Evolutionary conservation across 192 early-diverging fungal genomes (phyloP).

Genomic region (Backusella australiensis): DNA sequence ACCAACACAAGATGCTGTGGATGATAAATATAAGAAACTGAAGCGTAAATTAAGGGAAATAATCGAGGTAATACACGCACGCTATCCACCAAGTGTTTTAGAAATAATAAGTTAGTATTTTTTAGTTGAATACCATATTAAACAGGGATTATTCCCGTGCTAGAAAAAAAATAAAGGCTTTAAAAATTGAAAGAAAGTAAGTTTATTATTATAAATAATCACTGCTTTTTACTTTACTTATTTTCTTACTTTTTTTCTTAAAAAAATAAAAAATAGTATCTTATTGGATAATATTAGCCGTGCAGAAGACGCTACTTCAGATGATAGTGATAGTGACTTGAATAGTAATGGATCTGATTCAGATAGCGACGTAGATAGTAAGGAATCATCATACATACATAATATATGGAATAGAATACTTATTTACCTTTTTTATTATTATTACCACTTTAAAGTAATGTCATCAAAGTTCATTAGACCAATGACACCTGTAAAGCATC

Average conservation of each 20-base stretch:
- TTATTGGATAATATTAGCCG: constrained; percentile 29
- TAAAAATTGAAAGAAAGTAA: constrained; percentile 32
- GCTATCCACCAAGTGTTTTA: background rate
- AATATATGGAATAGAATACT: background rate
- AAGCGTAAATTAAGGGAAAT: constrained; percentile 45
- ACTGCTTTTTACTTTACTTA: background rate
- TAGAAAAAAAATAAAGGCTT: constrained; percentile 24
- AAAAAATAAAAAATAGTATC: constrained; percentile 3
- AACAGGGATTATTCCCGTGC: constrained; percentile 21
- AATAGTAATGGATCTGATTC: constrained; percentile 20
- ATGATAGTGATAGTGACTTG: constrained; percentile 25
- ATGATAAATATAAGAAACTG: constrained; percentile 43
- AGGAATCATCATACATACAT: background rate
- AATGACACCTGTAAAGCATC: background rate
- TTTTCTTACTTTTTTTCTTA: background rate
- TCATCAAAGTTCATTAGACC: background rate
- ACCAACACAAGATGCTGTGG: constrained; percentile 18
- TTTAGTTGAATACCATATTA: constrained; percentile 18
- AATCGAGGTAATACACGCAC: constrained; percentile 36
- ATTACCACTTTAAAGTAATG: background rate
- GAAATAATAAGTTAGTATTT: background rate
- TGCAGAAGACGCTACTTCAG: constrained; percentile 16
- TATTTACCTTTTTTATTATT: background rate
- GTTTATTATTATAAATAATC: background rate
- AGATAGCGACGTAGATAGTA: constrained; percentile 12